These are phyloP conservation scores for Santalum album DNA, from an alignment of 164 flowering plant species.

Conservation along the genomic window DNA sequence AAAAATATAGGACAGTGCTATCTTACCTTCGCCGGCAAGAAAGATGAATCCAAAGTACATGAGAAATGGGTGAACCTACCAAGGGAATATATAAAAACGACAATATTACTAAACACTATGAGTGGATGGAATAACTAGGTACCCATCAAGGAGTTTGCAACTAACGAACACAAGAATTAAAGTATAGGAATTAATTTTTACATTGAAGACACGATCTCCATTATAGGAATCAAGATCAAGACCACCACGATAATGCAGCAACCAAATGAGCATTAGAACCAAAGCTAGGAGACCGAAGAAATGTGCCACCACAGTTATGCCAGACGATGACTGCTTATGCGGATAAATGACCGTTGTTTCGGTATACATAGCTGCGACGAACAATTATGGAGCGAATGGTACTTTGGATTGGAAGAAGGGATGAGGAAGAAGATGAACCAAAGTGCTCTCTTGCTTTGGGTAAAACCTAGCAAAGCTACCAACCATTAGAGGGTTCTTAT, in stretches of 20 bases:
- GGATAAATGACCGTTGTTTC: background rate
- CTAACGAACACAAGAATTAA: background rate
- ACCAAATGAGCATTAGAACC: conserved; percentile 53
- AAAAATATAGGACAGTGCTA: too few species aligned
- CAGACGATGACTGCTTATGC: background rate
- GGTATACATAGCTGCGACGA: background rate
- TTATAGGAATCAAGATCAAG: conserved; percentile 30
- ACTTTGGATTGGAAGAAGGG: background rate
- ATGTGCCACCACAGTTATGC: conserved; percentile 32
- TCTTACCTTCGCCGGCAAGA: conserved; percentile 56
- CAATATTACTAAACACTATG: too few species aligned
- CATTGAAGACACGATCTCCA: conserved; percentile 33
- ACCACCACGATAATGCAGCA: conserved; percentile 32
- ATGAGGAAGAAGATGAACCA: background rate
- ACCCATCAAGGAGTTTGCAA: background rate
- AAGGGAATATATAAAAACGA: background rate
- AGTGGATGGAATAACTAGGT: background rate
- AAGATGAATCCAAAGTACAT: conserved; percentile 36
- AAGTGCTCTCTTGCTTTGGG: background rate
- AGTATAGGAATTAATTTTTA: background rate
- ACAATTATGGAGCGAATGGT: background rate
- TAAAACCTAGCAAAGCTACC: too few species aligned
- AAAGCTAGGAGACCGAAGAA: conserved; percentile 33
- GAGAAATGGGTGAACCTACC: conserved; percentile 56
- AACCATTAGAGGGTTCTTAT: background rate